Evolutionary conservation across 495 filamentous ascomycete genomes (phyloP).

Genomic region (Penicillium silybi): DNA sequence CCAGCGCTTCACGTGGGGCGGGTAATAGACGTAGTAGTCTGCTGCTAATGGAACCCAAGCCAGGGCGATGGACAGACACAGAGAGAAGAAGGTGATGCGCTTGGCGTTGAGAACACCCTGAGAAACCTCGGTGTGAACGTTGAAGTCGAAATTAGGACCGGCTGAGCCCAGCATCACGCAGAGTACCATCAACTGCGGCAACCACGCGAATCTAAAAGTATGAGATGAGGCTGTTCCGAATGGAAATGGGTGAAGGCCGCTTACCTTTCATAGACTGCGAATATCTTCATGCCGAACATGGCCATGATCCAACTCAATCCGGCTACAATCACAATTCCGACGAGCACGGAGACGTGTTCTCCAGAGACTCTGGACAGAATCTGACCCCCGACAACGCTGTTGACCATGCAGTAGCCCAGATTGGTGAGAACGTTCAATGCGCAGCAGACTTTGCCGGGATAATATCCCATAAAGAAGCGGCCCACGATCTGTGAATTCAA

Average conservation of each 20-base stretch:
- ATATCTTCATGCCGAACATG: conserved; percentile 69
- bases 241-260: too few species aligned
- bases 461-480: conserved; percentile 75
- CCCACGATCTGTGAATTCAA: conserved; percentile 51
- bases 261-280: conserved; percentile 64
- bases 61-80: conserved; percentile 53
- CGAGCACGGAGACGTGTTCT: conserved; percentile 55
- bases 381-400: conserved; percentile 51
- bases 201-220: conserved; percentile 56
- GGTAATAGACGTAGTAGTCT: conserved; percentile 58
- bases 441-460: conserved; percentile 65
- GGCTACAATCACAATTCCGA: conserved; percentile 66
- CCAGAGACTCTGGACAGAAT: conserved; percentile 56
- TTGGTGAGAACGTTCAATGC: conserved; percentile 66
- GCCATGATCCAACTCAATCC: conserved; percentile 60
- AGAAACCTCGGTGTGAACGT: conserved; percentile 34
- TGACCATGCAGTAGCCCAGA: conserved; percentile 66
- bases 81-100: conserved; percentile 61
- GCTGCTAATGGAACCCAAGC: conserved; percentile 50
- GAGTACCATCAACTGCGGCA: conserved; percentile 63
- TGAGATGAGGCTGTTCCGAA: not conserved
- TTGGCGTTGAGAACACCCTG: conserved; percentile 48
- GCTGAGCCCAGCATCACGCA: conserved; percentile 66
- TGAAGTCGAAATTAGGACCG: conserved; percentile 61
- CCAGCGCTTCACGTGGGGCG: conserved; percentile 44